Evolutionary conservation across 331 rosid species (phyloP).

Genomic region (Cydonia oblonga): DNA sequence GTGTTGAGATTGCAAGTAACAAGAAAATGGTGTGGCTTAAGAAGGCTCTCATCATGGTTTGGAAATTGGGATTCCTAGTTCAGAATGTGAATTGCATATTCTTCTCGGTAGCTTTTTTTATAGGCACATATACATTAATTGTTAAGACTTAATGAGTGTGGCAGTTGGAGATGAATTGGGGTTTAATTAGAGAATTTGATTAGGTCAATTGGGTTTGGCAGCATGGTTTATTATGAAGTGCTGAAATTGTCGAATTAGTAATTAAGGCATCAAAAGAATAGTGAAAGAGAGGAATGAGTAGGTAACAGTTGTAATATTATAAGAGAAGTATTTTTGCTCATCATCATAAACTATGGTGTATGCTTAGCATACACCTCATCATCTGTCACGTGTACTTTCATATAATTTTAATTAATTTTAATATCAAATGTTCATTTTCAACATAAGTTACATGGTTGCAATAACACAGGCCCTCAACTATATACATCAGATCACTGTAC

Average conservation of each 20-base stretch:
- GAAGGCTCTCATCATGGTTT: not conserved
- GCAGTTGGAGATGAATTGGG: not conserved
- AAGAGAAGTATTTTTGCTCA: too few relatives aligned
- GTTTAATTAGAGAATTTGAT: not conserved
- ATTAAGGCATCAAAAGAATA: not conserved
- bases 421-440: too few relatives aligned
- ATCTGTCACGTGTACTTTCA: too few relatives aligned
- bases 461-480: too few relatives aligned
- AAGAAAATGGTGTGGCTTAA: not conserved
- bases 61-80: not conserved
- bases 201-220: not conserved
- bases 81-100: not conserved
- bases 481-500: too few relatives aligned
- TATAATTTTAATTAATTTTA: too few relatives aligned
- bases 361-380: too few relatives aligned
- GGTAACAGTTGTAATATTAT: not conserved
- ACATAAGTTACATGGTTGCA: too few relatives aligned
- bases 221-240: not conserved
- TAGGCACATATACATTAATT: not conserved
- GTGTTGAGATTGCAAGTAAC: not conserved
- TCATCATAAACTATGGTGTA: too few relatives aligned
- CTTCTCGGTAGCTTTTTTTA: not conserved
- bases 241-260: not conserved
- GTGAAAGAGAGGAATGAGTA: not conserved
- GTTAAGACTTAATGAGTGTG: not conserved